Evolutionary conservation across 2,329 filamentous ascomycete genomes (phyloP), one percentile per base, ranked within the genome.

Genomic region (Alternaria panax): DNA sequence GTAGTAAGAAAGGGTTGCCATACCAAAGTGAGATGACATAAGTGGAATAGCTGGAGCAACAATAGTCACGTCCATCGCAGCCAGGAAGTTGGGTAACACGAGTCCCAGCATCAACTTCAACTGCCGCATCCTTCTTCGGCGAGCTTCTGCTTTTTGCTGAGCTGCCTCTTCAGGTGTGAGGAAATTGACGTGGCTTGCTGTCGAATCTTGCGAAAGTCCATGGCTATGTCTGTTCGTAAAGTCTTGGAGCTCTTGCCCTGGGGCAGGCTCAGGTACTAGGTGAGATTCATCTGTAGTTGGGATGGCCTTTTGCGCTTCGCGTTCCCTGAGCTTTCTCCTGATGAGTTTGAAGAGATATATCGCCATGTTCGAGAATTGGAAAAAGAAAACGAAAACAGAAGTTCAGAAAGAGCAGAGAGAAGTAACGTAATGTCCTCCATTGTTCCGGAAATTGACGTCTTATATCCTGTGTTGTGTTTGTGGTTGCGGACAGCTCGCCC

Each of bases 21-120:
- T 74, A 87, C 86, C 75, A 73, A 91, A 91, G 69, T 90, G 86
- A 0, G 83, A 80, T 3, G 88, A 88, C 47, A 91, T 90, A 63
- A 83, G 86, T 0, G 86, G 85, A 18, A 88, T 75, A 0, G 86
- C 86, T 11, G 85, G 85, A 2, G 87, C 86, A 11, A 88, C 80
- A 40, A 91, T 88, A 0, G 88, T 91, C 1, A 86, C 79, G 70
- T 91, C 88, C 2, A 91, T 80, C 3, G 86, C 84, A 58, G 88
- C 85, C 0, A 90, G 80, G 8, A 86, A 83, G 68, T 86, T 90
- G 0, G 88, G 88, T 2, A 87, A 76, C 6, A 87, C 73, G 0
- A 91, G 79, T 3, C 87, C 86, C 1, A 83, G 59, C 38, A 90
- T 83, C 11, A 90, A 72, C 68, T 85, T 90, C 81, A 81, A 85